Base-by-base conservation (phyloP, 2,329 filamentous ascomycete genomes). In the Apiospora phragmitis region DNA sequence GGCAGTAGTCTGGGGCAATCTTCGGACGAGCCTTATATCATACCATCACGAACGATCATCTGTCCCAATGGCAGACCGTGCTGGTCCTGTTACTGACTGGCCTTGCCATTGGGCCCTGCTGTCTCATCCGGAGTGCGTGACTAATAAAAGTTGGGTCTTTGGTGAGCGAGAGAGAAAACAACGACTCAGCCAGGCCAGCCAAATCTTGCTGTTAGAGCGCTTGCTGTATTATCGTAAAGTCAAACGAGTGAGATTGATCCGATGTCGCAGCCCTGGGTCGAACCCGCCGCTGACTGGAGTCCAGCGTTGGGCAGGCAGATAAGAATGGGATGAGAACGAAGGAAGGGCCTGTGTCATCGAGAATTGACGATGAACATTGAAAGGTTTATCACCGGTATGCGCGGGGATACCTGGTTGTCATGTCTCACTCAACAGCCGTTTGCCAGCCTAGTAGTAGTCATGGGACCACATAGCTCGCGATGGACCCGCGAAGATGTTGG, bases 401-500 rank as follows among this genome's bases (percentile, higher is more conserved):
- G 55, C 55, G 55, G 55, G 32, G 55, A 38, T 38, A n/a, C 29
- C 32, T 35, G 32, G 32, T n/a, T 62, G 32, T 62, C 55, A 32
- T 62, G 55, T 62, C 55, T 62, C 38, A 62, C 55, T 62, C 55
- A 62, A 62, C 55, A 38, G 55, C 55, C 55, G 29, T 21, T 62
- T 38, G 32, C 55, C 55, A n/a, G 55, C 18, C 55, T 24, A 38
- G 32, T 9, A 38, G 55, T 38, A 62, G 32, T 62, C 55, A 62
- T 62, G 55, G 18, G 55, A 38, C 55, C 55, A 32, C 32, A 24
- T n/a, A 62, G 32, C 55, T 38, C 29, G 32, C 55, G 9, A 62
- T 62, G 32, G 55, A 62, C 55, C 55, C 55, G 32, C 55, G 55
- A 62, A 62, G 55, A 62, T 62, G 55, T 32, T 62, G 55, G 55